Evolutionary conservation across 176 grass and related monocot genomes (phyloP), one percentile per base, ranked within the genome.

Genomic region (Eleusine indica): DNA sequence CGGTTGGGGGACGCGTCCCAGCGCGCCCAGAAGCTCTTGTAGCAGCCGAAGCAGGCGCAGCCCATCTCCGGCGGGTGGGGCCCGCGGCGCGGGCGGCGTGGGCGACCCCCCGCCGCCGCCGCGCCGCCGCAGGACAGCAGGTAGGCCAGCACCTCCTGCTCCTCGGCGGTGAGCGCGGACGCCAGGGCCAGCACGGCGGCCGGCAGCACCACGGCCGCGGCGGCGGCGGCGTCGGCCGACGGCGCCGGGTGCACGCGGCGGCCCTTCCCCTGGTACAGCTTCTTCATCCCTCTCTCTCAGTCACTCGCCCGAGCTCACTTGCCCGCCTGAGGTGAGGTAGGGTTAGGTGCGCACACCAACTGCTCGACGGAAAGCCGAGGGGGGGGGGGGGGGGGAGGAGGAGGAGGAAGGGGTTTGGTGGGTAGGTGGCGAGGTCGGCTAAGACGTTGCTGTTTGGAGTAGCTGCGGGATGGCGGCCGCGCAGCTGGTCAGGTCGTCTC

Each of bases 21-120:
- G 57, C 90, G 83, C 56, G 90, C 95, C 95, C 95, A 97, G 90
- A 92, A 97, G 86, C 88, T 90, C 95, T 98, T 98, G 88, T 98
- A 98, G 87, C 95, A 98, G 39, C 88, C 75, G 87, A 98, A 98
- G 95, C 95, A 98, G n/a, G 79, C 90, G 87, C 95, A 97, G 3
- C 81, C 86, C 86, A 94, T 88, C 84, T 98, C 90, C 7, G 92
- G 92, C n/a, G 77, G 79, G 77, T 95, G 95, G 0, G 85, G 28
- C 30, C 84, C 73, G 43, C 66, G 82, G 30, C 76, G 77, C 8
- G 44, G 44, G 42, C 87, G 64, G 53, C 82, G 71, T 9, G 77
- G 77, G 7, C 86, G 61, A 0, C 63, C 80, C 29, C 68, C 80
- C 0, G 29, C 74, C 1, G 37, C 81, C 1, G 21, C 74, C 1